Conservation (phyloP, 2,329 filamentous ascomycete species). For the Fusarium luffae region DNA sequence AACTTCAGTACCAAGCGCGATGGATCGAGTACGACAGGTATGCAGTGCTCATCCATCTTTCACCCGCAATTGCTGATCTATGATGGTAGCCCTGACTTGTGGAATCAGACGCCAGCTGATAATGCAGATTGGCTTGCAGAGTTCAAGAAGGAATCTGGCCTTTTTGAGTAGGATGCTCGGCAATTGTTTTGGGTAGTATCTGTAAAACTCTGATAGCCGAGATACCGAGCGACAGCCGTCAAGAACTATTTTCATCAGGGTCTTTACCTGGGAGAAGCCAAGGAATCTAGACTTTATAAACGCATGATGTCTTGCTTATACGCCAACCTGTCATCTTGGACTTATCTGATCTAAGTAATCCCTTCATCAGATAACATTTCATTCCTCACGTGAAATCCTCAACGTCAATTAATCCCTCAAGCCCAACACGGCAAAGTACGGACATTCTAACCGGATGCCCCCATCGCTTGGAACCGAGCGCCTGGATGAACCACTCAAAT, state of each 20-base stretch:
- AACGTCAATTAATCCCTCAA: background rate
- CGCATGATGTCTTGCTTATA: background rate
- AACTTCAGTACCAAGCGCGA: slow-evolving; percentile 50
- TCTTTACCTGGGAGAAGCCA: background rate
- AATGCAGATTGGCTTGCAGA: slow-evolving; percentile 12
- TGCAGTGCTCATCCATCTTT: background rate
- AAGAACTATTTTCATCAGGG: too few species aligned
- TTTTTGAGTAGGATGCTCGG: background rate
- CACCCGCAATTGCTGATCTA: too few species aligned
- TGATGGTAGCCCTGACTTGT: slow-evolving; percentile 1
- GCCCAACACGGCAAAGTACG: background rate
- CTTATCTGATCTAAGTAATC: background rate
- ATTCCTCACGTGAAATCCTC: too few species aligned
- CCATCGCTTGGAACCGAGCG: background rate
- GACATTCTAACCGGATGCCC: background rate
- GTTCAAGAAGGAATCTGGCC: slow-evolving; percentile 9
- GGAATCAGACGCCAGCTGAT: slow-evolving; percentile 24
- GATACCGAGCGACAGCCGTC: background rate
- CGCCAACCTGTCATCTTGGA: background rate
- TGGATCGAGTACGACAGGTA: slow-evolving; percentile 49
- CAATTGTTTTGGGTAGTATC: background rate
- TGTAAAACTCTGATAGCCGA: background rate
- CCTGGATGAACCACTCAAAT: background rate
- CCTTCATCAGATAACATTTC: background rate
- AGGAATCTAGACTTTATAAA: background rate